Evolutionary conservation across 306 rosid genomes (phyloP).

Genomic region (Pterocarpus macrocarpus): DNA sequence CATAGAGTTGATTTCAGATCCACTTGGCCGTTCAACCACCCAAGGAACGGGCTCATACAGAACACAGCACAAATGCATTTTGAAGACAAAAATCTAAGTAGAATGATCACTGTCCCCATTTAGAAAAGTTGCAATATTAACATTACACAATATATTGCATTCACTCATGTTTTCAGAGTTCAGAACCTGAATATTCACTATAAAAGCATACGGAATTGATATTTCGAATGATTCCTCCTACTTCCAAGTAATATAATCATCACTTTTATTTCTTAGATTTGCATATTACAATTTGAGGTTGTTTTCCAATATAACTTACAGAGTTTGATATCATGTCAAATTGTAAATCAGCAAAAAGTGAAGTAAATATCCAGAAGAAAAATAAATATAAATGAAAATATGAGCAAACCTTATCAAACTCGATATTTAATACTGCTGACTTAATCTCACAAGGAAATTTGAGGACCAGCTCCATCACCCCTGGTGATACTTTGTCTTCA

Average conservation of each 20-base stretch:
- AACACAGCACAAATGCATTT: slow-evolving; percentile 1
- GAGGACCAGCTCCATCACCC: slow-evolving; percentile 81
- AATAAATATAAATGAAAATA: slow-evolving; percentile 15
- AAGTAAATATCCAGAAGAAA: slow-evolving; percentile 13
- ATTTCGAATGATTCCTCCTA: slow-evolving; percentile 8
- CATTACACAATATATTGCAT: not conserved
- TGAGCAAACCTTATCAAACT: slow-evolving; percentile 84
- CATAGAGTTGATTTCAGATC: not conserved
- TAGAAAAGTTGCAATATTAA: not conserved
- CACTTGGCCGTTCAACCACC: not conserved
- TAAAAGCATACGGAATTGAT: not conserved
- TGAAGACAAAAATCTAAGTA: not conserved
- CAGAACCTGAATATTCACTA: not conserved
- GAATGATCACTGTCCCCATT: not conserved
- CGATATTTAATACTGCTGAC: slow-evolving; percentile 77
- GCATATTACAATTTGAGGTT: slow-evolving; percentile 24
- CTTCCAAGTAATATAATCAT: slow-evolving; percentile 29
- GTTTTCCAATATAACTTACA: not conserved
- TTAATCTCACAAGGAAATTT: slow-evolving; percentile 82
- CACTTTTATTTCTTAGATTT: slow-evolving; percentile 27
- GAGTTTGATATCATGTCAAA: not conserved
- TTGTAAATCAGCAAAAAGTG: slow-evolving; percentile 24
- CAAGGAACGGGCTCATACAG: not conserved
- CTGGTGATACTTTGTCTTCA: slow-evolving; percentile 91
- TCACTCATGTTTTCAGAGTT: not conserved